phyloP scores from a whole-genome alignment of 768 basidiomycete genomes.

The Omphalotus guepiniiformis region DNA sequence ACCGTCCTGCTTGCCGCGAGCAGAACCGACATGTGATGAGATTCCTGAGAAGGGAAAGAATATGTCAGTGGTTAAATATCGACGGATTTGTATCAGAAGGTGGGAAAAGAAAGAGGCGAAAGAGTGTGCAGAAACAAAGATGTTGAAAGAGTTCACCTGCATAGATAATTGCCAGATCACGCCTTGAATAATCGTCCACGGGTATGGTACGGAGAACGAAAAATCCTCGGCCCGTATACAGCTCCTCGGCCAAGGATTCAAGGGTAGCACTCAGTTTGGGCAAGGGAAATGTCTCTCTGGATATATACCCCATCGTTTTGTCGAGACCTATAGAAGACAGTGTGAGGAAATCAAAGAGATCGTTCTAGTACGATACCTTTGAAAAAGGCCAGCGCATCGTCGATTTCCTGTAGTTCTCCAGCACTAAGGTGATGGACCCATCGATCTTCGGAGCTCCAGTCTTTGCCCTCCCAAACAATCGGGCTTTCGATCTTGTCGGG shows the following conservation, averaged over 20 bases:
- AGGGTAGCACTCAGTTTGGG: slow-evolving; percentile 34
- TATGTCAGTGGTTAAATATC: slow-evolving; percentile 9
- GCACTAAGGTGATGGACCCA: slow-evolving; percentile 38
- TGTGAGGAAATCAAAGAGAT: not conserved
- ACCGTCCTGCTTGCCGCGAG: slow-evolving; percentile 39
- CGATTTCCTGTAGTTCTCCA: slow-evolving; percentile 34
- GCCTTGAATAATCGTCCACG: slow-evolving; percentile 35
- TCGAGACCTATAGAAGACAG: slow-evolving; percentile 17
- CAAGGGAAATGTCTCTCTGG: slow-evolving; percentile 38
- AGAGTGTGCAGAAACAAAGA: not conserved
- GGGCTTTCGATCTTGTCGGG: slow-evolving; percentile 32
- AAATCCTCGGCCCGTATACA: slow-evolving; percentile 44
- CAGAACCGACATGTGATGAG: slow-evolving; percentile 42
- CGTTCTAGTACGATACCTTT: slow-evolving; percentile 24
- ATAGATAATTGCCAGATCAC: slow-evolving; percentile 38
- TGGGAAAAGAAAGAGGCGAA: too few relatives aligned
- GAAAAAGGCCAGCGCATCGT: slow-evolving; percentile 34
- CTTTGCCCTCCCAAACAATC: slow-evolving; percentile 42
- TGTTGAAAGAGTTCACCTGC: slow-evolving; percentile 26
- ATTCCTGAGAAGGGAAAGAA: slow-evolving; percentile 31
- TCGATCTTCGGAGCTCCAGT: slow-evolving; percentile 37
- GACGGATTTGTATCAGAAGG: not conserved
- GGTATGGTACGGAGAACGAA: slow-evolving; percentile 45
- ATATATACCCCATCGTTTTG: slow-evolving; percentile 31
- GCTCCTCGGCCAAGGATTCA: slow-evolving; percentile 32